Conservation (phyloP, 2,329 filamentous ascomycete species). For the Incumbomyces delicatus region DNA sequence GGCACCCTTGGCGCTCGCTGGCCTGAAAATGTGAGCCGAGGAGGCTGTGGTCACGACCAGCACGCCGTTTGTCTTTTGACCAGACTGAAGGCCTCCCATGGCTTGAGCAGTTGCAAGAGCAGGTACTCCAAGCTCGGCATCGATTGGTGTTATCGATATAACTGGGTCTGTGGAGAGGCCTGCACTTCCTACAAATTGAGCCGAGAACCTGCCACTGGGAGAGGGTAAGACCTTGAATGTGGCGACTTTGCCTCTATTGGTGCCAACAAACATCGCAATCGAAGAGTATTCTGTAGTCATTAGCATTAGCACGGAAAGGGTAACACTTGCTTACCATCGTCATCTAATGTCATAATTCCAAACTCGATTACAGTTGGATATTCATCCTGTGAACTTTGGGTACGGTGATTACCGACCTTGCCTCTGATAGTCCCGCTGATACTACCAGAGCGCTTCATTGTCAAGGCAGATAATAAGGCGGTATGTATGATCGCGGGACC, state of each 20-base stretch:
- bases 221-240: constrained; percentile 86
- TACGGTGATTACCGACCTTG: constrained; percentile 33
- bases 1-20: constrained; percentile 76
- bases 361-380: constrained; percentile 81
- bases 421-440: constrained; percentile 40
- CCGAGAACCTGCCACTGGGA: constrained; percentile 58
- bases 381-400: constrained; percentile 47
- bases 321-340: constrained; percentile 50
- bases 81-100: constrained; percentile 67
- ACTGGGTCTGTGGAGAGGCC: constrained; percentile 56
- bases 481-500: constrained; percentile 77
- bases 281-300: constrained; percentile 65
- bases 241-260: constrained; percentile 68
- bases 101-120: constrained; percentile 65
- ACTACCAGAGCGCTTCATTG: constrained; percentile 65
- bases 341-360: constrained; percentile 83
- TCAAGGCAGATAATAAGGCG: constrained; percentile 60
- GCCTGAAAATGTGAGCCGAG: constrained; percentile 80
- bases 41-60: constrained; percentile 65
- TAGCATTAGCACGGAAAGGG: constrained; percentile 15
- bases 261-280: constrained; percentile 85
- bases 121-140: constrained; percentile 63
- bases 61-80: constrained; percentile 66
- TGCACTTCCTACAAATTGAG: constrained; percentile 58
- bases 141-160: constrained; percentile 68